These are phyloP conservation scores for Penicillium cosmopolitanum DNA, from an alignment of 495 filamentous ascomycete genomes.

Conservation along the genomic window DNA sequence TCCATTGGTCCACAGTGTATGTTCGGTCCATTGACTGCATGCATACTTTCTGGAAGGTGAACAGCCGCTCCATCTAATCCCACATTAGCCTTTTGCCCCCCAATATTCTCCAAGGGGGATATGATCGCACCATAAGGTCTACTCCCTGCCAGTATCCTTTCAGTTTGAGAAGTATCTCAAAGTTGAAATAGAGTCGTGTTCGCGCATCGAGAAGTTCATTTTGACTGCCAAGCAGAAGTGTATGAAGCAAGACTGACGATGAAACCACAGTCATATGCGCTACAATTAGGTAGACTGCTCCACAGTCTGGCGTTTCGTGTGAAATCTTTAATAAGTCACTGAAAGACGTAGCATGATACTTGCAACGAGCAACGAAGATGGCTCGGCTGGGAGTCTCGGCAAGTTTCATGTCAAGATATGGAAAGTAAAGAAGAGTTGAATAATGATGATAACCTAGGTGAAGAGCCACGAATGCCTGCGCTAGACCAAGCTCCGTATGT, in stretches of 20 bases:
- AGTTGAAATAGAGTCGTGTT: conserved; percentile 30
- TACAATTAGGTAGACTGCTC: conserved; percentile 33
- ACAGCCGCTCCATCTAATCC: conserved; percentile 30
- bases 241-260: conserved; percentile 31
- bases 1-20: conserved; percentile 33
- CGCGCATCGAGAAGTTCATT: conserved; percentile 25
- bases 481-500: conserved; percentile 24
- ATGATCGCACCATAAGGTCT: conserved; percentile 29
- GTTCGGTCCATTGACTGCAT: conserved; percentile 25
- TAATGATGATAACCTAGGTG: conserved; percentile 37
- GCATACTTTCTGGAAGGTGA: conserved; percentile 34
- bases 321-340: conserved; percentile 25
- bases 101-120: not conserved
- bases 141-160: conserved; percentile 34
- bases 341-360: conserved; percentile 29
- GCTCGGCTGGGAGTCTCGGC: conserved; percentile 2
- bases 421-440: conserved; percentile 32
- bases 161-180: conserved; percentile 27
- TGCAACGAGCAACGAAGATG: conserved; percentile 30
- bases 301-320: conserved; percentile 20
- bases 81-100: not conserved
- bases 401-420: conserved; percentile 26
- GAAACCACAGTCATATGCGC: conserved; percentile 38
- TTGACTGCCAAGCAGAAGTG: conserved; percentile 29
- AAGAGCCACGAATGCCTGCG: conserved; percentile 32